Base-by-base conservation (phyloP, 441 rosid genomes). In the Gossypium lobatum region DNA sequence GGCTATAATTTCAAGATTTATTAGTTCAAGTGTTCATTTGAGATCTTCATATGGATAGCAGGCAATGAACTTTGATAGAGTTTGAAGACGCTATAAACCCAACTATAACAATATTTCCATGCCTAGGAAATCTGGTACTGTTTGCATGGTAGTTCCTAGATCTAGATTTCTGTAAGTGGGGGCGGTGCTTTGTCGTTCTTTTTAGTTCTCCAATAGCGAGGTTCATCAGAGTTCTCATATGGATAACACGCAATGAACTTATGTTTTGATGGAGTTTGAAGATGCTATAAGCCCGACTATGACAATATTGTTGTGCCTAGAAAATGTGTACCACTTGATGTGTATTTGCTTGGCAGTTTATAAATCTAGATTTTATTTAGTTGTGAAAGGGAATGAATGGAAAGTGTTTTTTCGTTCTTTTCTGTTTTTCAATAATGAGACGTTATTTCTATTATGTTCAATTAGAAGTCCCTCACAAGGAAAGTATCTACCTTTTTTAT, bases 201-300 rank as follows among this genome's bases (percentile, higher is more conserved):
- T 45, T 45, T 45, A 11, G 50, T 45, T 45, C 50, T 45, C 50
- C 50, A 45, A 10, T 45, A 45, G n/a, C 50, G 50, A 45, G 50
- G n/a, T 45, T 45, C 50, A 45, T 45, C 50, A 45, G 50, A 45
- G 50, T 45, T 45, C n/a, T 45, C 4, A 45, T 45, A 45, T 45
- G 50, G 3, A 54, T 17, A 58, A 17, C 31, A n/a, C 6, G 18
- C 18, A 70, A 70, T 53, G 48, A 31, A 1, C 9, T 53, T 48
- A 68, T 67, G 58, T 48, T 67, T 53, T 70, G 62, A 53, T 63
- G 62, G 34, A 20, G 76, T 46, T 34, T 52, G 63, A 53, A 34
- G 68, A 62, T 64, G 70, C 59, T 25, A 13, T n/a, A 11, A 48
- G 17, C 39, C 52, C 39, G 20, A 64, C 20, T 20, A 64, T 34